Evolutionary conservation across 2,329 filamentous ascomycete species (phyloP).

Genomic region (Chalaropsis thielavioides): DNA sequence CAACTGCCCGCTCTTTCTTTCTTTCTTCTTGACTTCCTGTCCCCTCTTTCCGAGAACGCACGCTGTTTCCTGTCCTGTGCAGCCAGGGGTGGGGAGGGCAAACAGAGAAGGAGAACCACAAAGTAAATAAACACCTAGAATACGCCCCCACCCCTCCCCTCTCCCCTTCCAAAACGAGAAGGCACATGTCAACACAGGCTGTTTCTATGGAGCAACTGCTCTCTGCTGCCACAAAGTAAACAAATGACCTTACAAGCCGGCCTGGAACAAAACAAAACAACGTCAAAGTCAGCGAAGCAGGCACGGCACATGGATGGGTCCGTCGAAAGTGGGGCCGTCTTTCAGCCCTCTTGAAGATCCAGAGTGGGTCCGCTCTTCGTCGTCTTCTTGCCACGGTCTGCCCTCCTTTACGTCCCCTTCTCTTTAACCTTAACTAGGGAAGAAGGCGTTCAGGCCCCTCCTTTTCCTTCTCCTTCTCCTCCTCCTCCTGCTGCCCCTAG

Average conservation of each 20-base stretch:
- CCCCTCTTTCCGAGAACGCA: background rate
- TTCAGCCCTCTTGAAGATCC: background rate
- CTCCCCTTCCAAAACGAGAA: background rate
- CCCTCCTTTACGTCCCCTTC: background rate
- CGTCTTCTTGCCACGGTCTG: background rate
- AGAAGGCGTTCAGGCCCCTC: background rate
- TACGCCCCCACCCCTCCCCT: too few relatives aligned
- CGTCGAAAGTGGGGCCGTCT: background rate
- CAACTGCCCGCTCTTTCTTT: background rate
- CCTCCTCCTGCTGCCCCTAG: too few relatives aligned
- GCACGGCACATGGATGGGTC: background rate
- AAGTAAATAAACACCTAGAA: too few relatives aligned
- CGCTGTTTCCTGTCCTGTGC: background rate
- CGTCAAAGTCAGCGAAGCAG: background rate
- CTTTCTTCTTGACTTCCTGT: background rate
- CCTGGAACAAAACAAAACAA: background rate
- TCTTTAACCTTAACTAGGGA: background rate
- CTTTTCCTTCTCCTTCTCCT: background rate
- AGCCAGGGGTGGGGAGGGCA: too few relatives aligned
- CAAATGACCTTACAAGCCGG: background rate
- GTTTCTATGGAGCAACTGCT: background rate
- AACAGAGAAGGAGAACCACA: too few relatives aligned
- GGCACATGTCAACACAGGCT: background rate
- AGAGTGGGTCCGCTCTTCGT: background rate
- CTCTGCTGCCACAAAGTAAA: background rate